phyloP scores from a whole-genome alignment of 495 filamentous ascomycete species.

The Neurospora sp. region DNA sequence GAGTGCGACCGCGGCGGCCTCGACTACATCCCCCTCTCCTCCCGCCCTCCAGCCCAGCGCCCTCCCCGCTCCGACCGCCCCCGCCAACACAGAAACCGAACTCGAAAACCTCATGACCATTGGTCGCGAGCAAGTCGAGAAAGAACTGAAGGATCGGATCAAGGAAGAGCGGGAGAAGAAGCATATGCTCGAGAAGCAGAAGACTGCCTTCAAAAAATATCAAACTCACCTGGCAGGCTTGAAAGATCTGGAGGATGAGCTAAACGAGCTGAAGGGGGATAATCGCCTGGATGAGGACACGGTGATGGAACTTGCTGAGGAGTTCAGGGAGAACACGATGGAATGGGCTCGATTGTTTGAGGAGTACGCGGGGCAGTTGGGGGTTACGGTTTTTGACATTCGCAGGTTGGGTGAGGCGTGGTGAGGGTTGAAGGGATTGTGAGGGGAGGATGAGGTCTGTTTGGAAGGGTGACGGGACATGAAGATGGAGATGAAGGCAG shows the following conservation, averaged over 20 bases:
- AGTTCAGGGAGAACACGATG: background rate
- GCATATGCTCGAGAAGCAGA: background rate
- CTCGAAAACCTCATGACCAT: background rate
- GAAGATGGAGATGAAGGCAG: background rate
- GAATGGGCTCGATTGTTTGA: background rate
- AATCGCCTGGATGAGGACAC: background rate
- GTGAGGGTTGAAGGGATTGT: background rate
- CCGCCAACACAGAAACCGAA: background rate
- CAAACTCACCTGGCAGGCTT: background rate
- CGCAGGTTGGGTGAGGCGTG: background rate
- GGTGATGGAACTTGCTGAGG: background rate
- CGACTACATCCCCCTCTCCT: too few species aligned
- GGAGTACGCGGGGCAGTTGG: background rate
- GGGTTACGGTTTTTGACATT: background rate
- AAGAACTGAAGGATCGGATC: background rate
- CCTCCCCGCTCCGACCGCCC: background rate
- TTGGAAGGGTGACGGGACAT: background rate
- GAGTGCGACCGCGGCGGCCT: too few species aligned
- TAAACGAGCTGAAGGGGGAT: background rate
- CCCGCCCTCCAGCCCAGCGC: background rate
- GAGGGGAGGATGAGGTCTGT: background rate
- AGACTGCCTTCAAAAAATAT: background rate
- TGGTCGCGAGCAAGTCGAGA: background rate
- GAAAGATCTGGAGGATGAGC: background rate
- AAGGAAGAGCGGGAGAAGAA: background rate